Base-by-base conservation (phyloP, 768 basidiomycete genomes). In the Termitomyces heimii region DNA sequence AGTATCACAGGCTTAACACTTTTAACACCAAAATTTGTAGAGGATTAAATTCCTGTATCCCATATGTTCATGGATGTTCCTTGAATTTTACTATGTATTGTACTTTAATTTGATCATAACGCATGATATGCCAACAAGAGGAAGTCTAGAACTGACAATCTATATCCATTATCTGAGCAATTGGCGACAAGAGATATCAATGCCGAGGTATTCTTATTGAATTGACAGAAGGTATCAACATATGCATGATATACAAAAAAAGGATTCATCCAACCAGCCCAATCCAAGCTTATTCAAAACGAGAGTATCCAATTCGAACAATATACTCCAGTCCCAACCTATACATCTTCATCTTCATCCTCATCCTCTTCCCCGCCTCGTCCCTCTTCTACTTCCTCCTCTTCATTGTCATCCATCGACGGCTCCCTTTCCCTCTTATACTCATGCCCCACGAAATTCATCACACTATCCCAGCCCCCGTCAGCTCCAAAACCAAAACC, bases 361-460 rank as follows among this genome's bases (percentile, higher is more conserved):
- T 49, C 35, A 1, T 26, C 39, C 45, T 16, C 37, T 6, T 39
- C 51, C 26, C 28, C 18, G 3, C 4, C 20, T 3, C n/a, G n/a
- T n/a, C n/a, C 16, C 22, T 39, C 58, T 3, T 31, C 54, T 18
- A 28, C 26, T 1, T 3, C 49, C 3, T 16, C 53, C 2, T 37
- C 46, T 16, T 7, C 55, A 50, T 53, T 39, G n/a, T 52, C 57
- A 20, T 13, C 39, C 47, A 20, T 6, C 16, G 1, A 42, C n/a
- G 35, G 16, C 40, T 54, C 56, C 40, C 57, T 58, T 31, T 57
- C 61, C 37, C 56, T 58, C 59, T 26, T 63, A 63, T 73, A 75
- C 54, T 72, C 70, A 64, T 72, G 62, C 16, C 73, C 73, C 40
- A 75, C 67, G 62, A 75, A 75, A 42, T 65, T 73, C 71, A 74